A percentile compares a stretch with the other conserved stretches of the same genome.
Evolutionary conservation across 148 eudicot genomes (phyloP).

Genomic region (Chenopodium album): DNA sequence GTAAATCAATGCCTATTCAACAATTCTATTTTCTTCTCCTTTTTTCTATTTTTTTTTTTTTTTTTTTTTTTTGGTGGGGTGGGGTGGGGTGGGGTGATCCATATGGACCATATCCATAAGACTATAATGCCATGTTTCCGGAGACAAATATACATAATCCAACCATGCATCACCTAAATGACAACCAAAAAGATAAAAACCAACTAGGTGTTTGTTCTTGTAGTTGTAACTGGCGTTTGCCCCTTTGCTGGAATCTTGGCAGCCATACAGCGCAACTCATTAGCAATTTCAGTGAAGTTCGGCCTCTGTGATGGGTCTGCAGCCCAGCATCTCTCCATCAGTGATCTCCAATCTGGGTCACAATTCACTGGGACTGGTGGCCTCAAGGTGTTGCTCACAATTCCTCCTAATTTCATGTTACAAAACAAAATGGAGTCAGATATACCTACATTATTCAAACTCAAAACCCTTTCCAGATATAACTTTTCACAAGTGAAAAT

Average conservation of each 20-base stretch:
- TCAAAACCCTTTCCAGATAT: background rate
- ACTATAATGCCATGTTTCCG: background rate
- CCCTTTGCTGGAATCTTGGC: slow-evolving; percentile 62
- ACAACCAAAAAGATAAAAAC: background rate
- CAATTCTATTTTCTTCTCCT: background rate
- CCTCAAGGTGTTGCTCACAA: slow-evolving; percentile 87
- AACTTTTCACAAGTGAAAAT: background rate
- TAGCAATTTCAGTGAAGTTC: slow-evolving; percentile 69
- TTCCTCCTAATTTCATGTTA: slow-evolving; percentile 58
- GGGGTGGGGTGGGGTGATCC: background rate
- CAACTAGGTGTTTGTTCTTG: slow-evolving; percentile 23
- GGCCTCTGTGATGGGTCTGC: slow-evolving; percentile 86
- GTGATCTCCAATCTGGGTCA: slow-evolving; percentile 73
- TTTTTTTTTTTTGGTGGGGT: background rate
- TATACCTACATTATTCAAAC: background rate
- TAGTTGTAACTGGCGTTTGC: slow-evolving; percentile 38
- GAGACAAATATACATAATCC: background rate
- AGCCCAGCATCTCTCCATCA: slow-evolving; percentile 97
- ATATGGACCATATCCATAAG: background rate
- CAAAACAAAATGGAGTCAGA: background rate
- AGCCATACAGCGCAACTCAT: slow-evolving; percentile 67
- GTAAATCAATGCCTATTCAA: background rate
- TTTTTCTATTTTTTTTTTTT: background rate
- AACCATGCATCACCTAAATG: background rate
- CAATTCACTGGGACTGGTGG: slow-evolving; percentile 77